Evolutionary conservation across 1,139 yeast species (phyloP).

Genomic region (Hyphopichia wangnamkhiaoensis): DNA sequence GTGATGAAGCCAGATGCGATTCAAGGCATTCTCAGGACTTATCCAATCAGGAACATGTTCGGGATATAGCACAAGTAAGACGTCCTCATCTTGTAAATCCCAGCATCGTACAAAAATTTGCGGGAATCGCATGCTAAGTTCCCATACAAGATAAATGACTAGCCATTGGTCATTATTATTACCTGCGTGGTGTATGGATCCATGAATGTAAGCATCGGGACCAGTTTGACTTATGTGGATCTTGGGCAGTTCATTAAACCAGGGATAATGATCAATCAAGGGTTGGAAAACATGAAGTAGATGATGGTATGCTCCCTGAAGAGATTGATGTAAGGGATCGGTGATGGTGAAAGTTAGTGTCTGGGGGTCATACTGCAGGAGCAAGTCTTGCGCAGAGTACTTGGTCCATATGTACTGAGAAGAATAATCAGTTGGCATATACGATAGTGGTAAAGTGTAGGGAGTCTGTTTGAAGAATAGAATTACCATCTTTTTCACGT

Average conservation of each 20-base stretch:
- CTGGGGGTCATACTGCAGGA: neutral
- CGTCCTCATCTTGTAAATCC: conserved; percentile 58
- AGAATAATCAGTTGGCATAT: too few species aligned
- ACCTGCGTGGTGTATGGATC: conserved; percentile 45
- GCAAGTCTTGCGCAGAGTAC: neutral
- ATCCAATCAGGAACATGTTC: conserved; percentile 47
- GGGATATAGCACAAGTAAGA: conserved; percentile 50
- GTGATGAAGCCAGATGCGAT: conserved; percentile 47
- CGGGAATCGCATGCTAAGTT: conserved; percentile 25
- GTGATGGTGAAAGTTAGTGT: neutral
- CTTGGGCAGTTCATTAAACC: neutral
- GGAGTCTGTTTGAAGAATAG: too few species aligned
- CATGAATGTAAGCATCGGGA: conserved; percentile 34
- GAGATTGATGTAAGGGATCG: neutral
- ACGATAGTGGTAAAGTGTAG: neutral
- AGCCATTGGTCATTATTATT: conserved; percentile 49
- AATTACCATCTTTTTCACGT: too few species aligned
- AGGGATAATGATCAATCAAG: neutral
- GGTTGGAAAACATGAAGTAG: too few species aligned
- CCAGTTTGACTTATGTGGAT: neutral
- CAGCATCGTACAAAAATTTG: conserved; percentile 47
- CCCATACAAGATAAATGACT: conserved; percentile 38
- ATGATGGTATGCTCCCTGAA: too few species aligned
- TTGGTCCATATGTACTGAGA: neutral
- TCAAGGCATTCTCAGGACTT: conserved; percentile 36